Evolutionary conservation across 129 eudicot genomes (phyloP), one percentile per base, ranked within the genome.

Genomic region (Centaurea solstitialis): DNA sequence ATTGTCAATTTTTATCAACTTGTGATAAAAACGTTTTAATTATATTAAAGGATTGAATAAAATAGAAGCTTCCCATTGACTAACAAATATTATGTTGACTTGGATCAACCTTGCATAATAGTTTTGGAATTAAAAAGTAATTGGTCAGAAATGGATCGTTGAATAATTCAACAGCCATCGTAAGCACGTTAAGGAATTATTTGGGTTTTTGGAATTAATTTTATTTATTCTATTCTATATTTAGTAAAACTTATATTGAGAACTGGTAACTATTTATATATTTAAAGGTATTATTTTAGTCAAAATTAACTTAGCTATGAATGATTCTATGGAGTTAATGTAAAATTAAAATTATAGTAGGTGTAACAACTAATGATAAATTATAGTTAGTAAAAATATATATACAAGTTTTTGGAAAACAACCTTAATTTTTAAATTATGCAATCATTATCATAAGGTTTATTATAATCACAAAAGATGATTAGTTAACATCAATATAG

Each of bases 41-140:
- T 53, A 13, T n/a, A 13, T n/a, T 79, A 74, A 62, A 72, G 3
- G 41, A 43, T 24, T 65, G 5, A 40, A 28, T 0, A 26, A 23
- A 67, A 69, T 28, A 74, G 92, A 86, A 88, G 92, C 73, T 88
- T 88, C 92, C 92, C 77, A 41, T 62, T 72, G 87, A 84, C 72
- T 21, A 37, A 37, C 12, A 21, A 15, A 77, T 77, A 76, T 39
- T 28, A 68, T 6, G 21, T 57, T 57, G 64, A 57, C 64, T 57
- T 17, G 22, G 22, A 57, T 57, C 64, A 57, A 57, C 22, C 22
- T 26, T 18, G 22, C 12, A 1, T 62, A 7, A 20, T 18, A 61
- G 2, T 62, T 21, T 62, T 5, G n/a, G 5, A 18, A 21, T 21
- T 62, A 20, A 62, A 59, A 59, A 47, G 4, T 47, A 26, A 47